Conservation (phyloP, 176 grass and related monocot species). For the Musa acuminata region DNA sequence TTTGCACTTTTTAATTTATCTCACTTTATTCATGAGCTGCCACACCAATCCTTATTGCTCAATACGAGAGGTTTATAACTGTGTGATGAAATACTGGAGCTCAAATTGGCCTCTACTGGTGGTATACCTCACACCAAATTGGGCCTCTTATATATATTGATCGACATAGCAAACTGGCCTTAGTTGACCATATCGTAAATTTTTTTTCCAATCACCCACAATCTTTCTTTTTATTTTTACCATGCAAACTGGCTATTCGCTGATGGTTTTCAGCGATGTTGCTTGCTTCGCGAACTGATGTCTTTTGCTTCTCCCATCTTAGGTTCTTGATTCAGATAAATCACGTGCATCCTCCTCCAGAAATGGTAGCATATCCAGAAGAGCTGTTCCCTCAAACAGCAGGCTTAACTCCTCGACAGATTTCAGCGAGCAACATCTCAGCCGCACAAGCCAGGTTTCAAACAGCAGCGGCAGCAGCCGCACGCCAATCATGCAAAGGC, state of each 20-base stretch:
- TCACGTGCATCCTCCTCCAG: slow-evolving; percentile 37
- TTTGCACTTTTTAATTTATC: no score
- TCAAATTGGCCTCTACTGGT: not conserved
- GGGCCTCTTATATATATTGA: no score
- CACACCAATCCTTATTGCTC: not conserved
- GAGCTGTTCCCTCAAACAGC: slow-evolving; percentile 30
- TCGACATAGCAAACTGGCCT: no score
- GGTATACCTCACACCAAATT: not conserved
- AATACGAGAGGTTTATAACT: not conserved
- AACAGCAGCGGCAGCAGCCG: slow-evolving; percentile 42
- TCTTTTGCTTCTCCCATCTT: not conserved
- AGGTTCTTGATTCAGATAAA: slow-evolving; percentile 49
- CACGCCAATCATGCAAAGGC: slow-evolving; percentile 45
- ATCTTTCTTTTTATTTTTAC: not conserved
- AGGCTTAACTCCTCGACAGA: slow-evolving; percentile 48
- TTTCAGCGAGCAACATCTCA: slow-evolving; percentile 30
- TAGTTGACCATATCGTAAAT: not conserved
- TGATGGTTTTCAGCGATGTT: not conserved
- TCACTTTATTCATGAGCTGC: not conserved
- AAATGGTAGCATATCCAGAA: slow-evolving; percentile 51
- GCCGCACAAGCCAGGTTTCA: slow-evolving; percentile 27
- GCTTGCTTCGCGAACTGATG: not conserved
- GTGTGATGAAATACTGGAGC: not conserved
- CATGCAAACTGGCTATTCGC: not conserved
- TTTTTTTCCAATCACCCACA: not conserved